These are phyloP conservation scores for Phragmites australis DNA, from an alignment of 176 grass and related monocot species.

Conservation along the genomic window DNA sequence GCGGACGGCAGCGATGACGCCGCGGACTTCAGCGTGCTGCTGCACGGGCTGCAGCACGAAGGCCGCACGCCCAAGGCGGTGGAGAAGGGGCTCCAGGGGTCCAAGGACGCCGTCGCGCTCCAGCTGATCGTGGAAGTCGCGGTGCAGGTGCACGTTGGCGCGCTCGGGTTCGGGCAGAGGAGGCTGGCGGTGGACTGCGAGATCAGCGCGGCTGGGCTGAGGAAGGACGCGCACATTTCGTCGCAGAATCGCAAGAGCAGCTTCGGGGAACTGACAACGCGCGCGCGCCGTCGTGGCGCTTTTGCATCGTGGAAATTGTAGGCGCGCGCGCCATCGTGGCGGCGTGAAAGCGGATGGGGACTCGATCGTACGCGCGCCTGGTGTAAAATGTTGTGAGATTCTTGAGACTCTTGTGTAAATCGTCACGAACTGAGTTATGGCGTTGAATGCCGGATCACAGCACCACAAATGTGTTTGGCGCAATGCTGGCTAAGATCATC, in stretches of 20 bases:
- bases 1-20: constrained; percentile 54
- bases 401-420: constrained; percentile 14
- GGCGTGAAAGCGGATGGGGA: background rate
- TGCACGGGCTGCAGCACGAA: constrained; percentile 26
- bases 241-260: constrained; percentile 59
- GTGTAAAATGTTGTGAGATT: constrained; percentile 28
- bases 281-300: background rate
- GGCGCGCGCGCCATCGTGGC: background rate
- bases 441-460: background rate
- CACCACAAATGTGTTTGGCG: no score
- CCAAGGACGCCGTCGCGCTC: constrained; percentile 41
- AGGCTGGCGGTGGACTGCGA: constrained; percentile 47
- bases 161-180: constrained; percentile 42
- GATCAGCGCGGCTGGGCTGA: constrained; percentile 43
- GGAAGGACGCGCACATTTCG: constrained; percentile 49
- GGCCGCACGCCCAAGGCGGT: constrained; percentile 43
- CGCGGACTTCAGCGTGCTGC: constrained; percentile 45
- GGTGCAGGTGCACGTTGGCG: constrained; percentile 57
- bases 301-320: background rate
- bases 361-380: background rate
- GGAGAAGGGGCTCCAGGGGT: constrained; percentile 40
- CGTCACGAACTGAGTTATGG: constrained; percentile 14
- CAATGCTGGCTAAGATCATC: background rate
- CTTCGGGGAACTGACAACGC: constrained; percentile 34
- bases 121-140: constrained; percentile 29